A percentile compares a stretch with the other conserved stretches of the same genome.
Evolutionary conservation across 139 green algal species (phyloP).

Genomic region (Auxenochlorella pyrenoidosa): DNA sequence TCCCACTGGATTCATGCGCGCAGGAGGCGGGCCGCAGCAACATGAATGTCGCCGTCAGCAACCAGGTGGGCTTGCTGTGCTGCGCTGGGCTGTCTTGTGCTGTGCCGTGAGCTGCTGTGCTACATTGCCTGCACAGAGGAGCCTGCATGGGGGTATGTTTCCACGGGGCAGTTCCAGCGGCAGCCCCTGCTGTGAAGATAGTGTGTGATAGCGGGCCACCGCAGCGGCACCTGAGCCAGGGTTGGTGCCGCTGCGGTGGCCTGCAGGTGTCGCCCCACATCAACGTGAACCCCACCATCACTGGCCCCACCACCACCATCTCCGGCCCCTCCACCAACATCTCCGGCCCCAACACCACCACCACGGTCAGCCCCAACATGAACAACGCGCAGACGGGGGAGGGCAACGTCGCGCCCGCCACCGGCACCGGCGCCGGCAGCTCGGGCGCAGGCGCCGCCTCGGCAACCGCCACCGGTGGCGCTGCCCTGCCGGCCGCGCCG

Average conservation of each 20-base stretch:
- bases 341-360: background rate
- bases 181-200: no score
- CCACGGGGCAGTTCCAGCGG: no score
- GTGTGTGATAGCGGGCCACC: no score
- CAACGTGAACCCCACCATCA: background rate
- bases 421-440: background rate
- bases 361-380: slow-evolving; percentile 4
- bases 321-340: slow-evolving; percentile 16
- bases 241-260: no score
- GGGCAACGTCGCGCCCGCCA: slow-evolving; percentile 5
- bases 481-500: background rate
- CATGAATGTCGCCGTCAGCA: background rate
- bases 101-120: background rate
- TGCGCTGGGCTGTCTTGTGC: background rate
- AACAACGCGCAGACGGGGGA: slow-evolving; percentile 21
- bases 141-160: background rate
- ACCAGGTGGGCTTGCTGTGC: background rate
- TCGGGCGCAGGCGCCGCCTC: background rate
- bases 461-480: background rate
- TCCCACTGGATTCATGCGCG: background rate
- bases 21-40: background rate
- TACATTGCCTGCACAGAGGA: background rate
- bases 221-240: no score
- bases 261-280: background rate
- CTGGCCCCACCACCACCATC: background rate